Percentiles rank a stretch among this genome's conserved stretches.
Evolutionary conservation across 345 rosid genomes (phyloP).

Genomic region (Fremontodendron californicum): DNA sequence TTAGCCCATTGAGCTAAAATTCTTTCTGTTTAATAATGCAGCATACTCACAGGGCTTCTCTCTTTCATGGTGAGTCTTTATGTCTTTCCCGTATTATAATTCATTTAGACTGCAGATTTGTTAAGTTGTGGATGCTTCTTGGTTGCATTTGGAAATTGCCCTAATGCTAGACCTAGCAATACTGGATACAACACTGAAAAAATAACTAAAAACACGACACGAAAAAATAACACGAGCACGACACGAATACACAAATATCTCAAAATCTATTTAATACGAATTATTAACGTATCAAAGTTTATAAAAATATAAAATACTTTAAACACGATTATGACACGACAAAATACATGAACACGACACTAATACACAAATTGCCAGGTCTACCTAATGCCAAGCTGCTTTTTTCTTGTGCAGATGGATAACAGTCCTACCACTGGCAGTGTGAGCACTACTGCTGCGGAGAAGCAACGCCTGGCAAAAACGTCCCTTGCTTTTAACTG

Average conservation of each 20-base stretch:
- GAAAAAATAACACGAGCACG: too few species aligned
- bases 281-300: too few species aligned
- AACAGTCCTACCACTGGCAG: slow-evolving; percentile 95
- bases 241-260: too few species aligned
- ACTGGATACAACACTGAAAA: too few species aligned
- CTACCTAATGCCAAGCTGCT: neutral
- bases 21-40: slow-evolving; percentile 38
- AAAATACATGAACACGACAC: too few species aligned
- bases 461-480: slow-evolving; percentile 85
- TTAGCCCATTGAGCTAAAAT: slow-evolving; percentile 9
- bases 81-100: neutral
- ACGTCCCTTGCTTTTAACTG: slow-evolving; percentile 86
- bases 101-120: neutral
- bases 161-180: too few species aligned
- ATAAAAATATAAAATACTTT: too few species aligned
- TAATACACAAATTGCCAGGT: too few species aligned
- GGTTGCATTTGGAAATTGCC: slow-evolving; percentile 7
- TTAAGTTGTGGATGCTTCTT: neutral
- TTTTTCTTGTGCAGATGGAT: slow-evolving; percentile 62
- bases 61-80: slow-evolving; percentile 83
- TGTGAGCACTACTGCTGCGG: slow-evolving; percentile 64
- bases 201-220: too few species aligned
- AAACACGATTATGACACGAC: too few species aligned
- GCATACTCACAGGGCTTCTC: slow-evolving; percentile 97
- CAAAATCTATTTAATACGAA: too few species aligned